Evolutionary conservation across 2,329 filamentous ascomycete genomes (phyloP), one percentile per base, ranked within the genome.

Genomic region (Penicillium rolfsii): DNA sequence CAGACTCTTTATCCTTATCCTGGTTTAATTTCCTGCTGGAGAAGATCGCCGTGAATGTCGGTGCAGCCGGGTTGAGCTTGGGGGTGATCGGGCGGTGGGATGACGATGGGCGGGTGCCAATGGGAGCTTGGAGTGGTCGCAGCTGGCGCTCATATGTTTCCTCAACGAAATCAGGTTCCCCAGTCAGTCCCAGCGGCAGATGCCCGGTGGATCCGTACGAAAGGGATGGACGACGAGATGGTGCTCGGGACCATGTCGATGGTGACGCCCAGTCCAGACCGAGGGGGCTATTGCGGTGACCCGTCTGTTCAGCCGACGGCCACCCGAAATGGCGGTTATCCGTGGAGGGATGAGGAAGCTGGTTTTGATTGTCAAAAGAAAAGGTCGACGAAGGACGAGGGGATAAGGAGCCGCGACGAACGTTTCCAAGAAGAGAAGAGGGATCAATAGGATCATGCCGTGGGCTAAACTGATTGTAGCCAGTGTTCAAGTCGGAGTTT

Each of bases 51-150:
- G 90, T 94, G 74, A 98, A 98, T 0, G 90, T 91, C 8, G 93
- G 93, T 0, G 94, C 95, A 6, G 91, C 86, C 7, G 95, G 95
- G 70, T 99, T 98, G 30, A 98, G 83, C 68, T 84, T 83, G 50
- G 87, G 70, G 77, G 88, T 80, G 43, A 81, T 71, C 55, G 77
- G 79, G 75, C 87, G 76, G 72, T 88, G 80, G 70, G 82, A 81
- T 50, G 82, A 80, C 70, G 84, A 74, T 74, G 90, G 91, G 3
- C 89, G 87, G 50, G 91, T 96, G 26, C 94, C 94, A 66, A 98
- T 97, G 0, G 86, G 86, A 3, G 85, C 85, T 62, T 87, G 84
- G 2, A 85, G 79, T 30, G 84, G 83, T 5, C 83, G 82, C 38
- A 76, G 78, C 19, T 79, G 80, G 41, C 75, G 72, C 48, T 82